Evolutionary conservation across 192 early-diverging fungal species (phyloP).

Genomic region (Backusella parvicylindrica): DNA sequence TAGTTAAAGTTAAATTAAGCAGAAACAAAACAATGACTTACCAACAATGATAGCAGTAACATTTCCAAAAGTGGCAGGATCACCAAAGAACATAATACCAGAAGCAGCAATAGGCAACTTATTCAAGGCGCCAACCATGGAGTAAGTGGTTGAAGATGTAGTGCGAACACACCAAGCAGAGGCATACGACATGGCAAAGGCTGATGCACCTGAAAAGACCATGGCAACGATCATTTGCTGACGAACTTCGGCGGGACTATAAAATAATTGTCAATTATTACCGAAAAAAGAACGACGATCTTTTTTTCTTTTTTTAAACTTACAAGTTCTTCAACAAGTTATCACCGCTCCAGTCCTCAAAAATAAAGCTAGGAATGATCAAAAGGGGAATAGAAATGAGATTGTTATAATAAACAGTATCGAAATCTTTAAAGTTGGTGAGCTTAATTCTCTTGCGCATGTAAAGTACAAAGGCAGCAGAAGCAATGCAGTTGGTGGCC

Average conservation of each 20-base stretch:
- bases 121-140: conserved; percentile 99
- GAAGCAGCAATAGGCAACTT: conserved; percentile 94
- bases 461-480: conserved; percentile 83
- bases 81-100: conserved; percentile 94
- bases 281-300: neutral
- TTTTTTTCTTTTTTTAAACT: conserved; percentile 10
- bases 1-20: neutral
- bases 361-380: conserved; percentile 59
- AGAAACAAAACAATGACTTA: conserved; percentile 11
- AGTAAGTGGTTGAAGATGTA: conserved; percentile 74
- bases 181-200: conserved; percentile 87
- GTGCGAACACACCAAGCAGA: conserved; percentile 82
- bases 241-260: conserved; percentile 44
- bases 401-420: conserved; percentile 98
- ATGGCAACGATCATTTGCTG: conserved; percentile 62
- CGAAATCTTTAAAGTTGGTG: conserved; percentile 94
- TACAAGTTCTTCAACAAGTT: conserved; percentile 60
- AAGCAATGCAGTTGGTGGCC: conserved; percentile 86
- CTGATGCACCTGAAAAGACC: conserved; percentile 73
- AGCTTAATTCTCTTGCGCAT: conserved; percentile 90
- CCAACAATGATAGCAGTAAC: conserved; percentile 88
- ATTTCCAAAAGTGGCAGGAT: conserved; percentile 76
- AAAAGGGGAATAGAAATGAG: conserved; percentile 81
- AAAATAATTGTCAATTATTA: neutral
- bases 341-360: conserved; percentile 66